Evolutionary conservation across 1,139 yeast species (phyloP), one percentile per base, ranked within the genome.

Genomic region (Debaryomyces fabryi): DNA sequence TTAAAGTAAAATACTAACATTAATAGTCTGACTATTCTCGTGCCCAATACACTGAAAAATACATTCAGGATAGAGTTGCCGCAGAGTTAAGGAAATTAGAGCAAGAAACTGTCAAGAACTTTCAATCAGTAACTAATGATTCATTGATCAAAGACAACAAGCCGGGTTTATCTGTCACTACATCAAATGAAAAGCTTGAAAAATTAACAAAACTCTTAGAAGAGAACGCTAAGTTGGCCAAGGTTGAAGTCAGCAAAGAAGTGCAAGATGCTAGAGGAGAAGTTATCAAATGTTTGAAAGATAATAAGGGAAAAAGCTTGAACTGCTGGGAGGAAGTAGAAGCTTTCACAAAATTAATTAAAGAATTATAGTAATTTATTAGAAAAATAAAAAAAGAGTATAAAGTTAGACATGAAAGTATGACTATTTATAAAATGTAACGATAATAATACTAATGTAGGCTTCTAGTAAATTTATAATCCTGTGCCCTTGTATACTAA

Each of bases 251-350:
- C 10, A 59, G 65, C 34, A 67, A 64, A 4, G 65, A 66, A 8
- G 56, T 74, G 24, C 54, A 62, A 62, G 46, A 60, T 3, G 80
- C 88, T 1, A 85, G 93, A 69, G 68, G 72, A 10, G 64, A 72
- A 8, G 85, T 93, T 27, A 74, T 82, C 35, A 64, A 74, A 48
- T 92, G 99, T 67, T 76, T 92, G 58, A 71, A 77, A 52, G 78
- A 77, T 41, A 89, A 92, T 72, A 73, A 79, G 58, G 88, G 85
- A 33, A 83, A 79, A 64, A 88, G 93, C 33, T 79, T 93, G 66
- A 86, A 89, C 66, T 93, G 99, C 68, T 87, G 92, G 85, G 91
- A 88, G 46, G 90, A 88, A 64, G 91, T 90, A 23, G 84, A 86
- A 61, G 74, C 76, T 49, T 90, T 91, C 68, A 88, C 85, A 64